phyloP scores from a whole-genome alignment of 495 filamentous ascomycete species.

The Xylaria intraflava region DNA sequence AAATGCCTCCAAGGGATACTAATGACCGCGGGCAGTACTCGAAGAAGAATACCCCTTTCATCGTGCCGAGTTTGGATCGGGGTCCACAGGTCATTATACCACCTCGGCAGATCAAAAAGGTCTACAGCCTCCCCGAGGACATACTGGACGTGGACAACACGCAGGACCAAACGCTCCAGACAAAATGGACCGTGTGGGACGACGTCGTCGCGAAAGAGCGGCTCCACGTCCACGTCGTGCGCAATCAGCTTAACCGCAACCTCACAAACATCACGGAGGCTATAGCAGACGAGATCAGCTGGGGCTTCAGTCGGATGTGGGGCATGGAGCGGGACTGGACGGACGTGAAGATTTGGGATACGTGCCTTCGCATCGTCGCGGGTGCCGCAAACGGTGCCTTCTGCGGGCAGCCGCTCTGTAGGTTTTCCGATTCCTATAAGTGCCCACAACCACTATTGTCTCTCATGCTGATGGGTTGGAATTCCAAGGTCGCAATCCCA shows the following conservation, averaged over 20 bases:
- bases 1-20: not conserved
- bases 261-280: not conserved
- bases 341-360: not conserved
- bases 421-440: too few relatives aligned
- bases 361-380: not conserved
- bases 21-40: not conserved
- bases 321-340: not conserved
- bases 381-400: not conserved
- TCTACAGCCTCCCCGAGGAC: not conserved
- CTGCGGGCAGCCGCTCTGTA: not conserved
- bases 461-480: not conserved
- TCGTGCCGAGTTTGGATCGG: not conserved
- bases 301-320: not conserved
- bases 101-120: not conserved
- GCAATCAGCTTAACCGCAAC: not conserved
- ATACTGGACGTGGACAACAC: not conserved
- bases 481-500: too few relatives aligned
- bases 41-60: not conserved
- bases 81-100: not conserved
- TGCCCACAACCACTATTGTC: not conserved
- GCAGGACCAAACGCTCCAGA: not conserved
- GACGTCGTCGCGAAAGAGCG: not conserved
- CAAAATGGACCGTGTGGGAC: not conserved
- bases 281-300: not conserved
- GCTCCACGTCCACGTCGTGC: not conserved